phyloP scores from a whole-genome alignment of 2,329 filamentous ascomycete genomes.

The Drechslera avenae region DNA sequence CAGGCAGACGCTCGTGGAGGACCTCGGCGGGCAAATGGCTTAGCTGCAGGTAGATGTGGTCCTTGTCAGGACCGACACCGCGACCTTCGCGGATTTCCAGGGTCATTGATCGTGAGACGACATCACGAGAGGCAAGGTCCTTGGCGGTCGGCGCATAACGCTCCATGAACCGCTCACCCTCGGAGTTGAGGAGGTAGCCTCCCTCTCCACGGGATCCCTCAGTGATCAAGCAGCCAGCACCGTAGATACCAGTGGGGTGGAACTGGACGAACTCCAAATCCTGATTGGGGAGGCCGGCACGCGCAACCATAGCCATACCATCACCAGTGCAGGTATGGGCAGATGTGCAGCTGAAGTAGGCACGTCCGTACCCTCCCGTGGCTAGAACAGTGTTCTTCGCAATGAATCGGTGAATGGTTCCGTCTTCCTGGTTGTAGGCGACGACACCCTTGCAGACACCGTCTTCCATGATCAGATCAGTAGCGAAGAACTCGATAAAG shows the following conservation, averaged over 20 bases:
- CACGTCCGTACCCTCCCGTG: conserved; percentile 95
- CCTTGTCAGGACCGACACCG: conserved; percentile 95
- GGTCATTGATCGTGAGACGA: conserved; percentile 97
- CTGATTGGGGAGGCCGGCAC: conserved; percentile 96
- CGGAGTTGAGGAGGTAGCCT: conserved; percentile 94
- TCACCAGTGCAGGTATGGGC: conserved; percentile 99
- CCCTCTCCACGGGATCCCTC: conserved; percentile 98
- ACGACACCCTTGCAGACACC: conserved; percentile 95
- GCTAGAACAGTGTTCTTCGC: conserved; percentile 96
- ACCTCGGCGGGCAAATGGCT: conserved; percentile 92
- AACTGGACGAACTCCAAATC: conserved; percentile 99
- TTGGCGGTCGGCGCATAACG: conserved; percentile 96
- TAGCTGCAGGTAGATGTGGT: conserved; percentile 98
- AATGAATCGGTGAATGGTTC: conserved; percentile 94
- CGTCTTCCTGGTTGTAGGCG: conserved; percentile 98
- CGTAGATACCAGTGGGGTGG: conserved; percentile 98
- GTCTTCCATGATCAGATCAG: conserved; percentile 97
- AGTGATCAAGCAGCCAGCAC: conserved; percentile 92
- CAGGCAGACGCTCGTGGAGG: conserved; percentile 92
- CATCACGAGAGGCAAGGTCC: conserved; percentile 94
- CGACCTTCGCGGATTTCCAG: conserved; percentile 97
- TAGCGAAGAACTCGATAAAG: conserved; percentile 99
- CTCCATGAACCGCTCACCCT: conserved; percentile 99
- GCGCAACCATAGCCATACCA: conserved; percentile 98
- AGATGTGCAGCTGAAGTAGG: conserved; percentile 98